Conservation (phyloP, 192 early-diverging fungal genomes). For the Tieghemiomyces parasiticus region DNA sequence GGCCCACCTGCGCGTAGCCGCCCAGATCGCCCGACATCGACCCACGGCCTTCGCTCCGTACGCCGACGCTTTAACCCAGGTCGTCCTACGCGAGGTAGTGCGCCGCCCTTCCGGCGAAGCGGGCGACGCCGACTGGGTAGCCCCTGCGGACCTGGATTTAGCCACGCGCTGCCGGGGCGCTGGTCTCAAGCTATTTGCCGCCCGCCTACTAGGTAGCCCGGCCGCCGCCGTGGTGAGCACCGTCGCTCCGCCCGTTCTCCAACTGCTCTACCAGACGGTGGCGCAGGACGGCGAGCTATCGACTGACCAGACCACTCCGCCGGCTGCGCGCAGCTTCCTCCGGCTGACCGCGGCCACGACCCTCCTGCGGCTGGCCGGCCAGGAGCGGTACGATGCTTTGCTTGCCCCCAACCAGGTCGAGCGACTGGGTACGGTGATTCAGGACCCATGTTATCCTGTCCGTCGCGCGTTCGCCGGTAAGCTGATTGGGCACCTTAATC, state of each 20-base stretch:
- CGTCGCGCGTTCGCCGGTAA: conserved; percentile 52
- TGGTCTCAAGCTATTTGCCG: conserved; percentile 41
- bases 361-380: conserved; percentile 43
- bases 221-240: conserved; percentile 20
- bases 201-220: conserved; percentile 37
- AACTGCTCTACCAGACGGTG: conserved; percentile 44
- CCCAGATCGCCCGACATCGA: conserved; percentile 42
- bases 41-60: conserved; percentile 36
- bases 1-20: conserved; percentile 35
- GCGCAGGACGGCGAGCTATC: conserved; percentile 49
- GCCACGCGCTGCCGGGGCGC: conserved; percentile 17
- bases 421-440: conserved; percentile 39
- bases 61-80: conserved; percentile 37
- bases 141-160: conserved; percentile 36
- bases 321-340: conserved; percentile 40
- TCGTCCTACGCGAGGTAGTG: conserved; percentile 31
- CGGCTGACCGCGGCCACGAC: conserved; percentile 47
- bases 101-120: not conserved
- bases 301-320: conserved; percentile 27
- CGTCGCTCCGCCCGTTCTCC: conserved; percentile 33
- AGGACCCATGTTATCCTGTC: conserved; percentile 71
- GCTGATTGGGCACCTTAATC: conserved; percentile 52
- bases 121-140: conserved; percentile 44
- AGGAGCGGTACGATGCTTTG: conserved; percentile 29
- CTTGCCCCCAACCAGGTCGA: conserved; percentile 37